Percentiles rank a stretch among this genome's conserved stretches.
Conservation (phyloP, 306 rosid species). For the Sicyos edulis region DNA sequence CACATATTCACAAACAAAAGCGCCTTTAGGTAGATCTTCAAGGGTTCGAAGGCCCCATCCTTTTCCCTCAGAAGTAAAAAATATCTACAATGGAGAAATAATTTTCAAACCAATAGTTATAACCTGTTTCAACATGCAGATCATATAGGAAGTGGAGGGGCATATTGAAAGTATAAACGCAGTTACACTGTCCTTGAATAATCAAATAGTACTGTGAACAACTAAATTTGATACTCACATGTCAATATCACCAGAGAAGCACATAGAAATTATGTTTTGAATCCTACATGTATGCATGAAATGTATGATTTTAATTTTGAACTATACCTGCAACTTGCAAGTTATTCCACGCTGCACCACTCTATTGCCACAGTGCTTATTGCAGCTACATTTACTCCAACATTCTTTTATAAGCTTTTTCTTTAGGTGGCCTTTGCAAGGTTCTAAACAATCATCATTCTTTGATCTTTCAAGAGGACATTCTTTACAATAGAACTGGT, state of each 20-base stretch:
- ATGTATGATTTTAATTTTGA: neutral
- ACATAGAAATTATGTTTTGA: neutral
- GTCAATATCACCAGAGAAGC: neutral
- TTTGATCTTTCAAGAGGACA: slow-evolving; percentile 71
- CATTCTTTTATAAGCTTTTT: slow-evolving; percentile 81
- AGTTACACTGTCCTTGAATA: neutral
- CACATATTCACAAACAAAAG: slow-evolving; percentile 79
- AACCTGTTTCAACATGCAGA: neutral
- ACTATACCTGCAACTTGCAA: slow-evolving; percentile 70
- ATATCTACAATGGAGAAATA: slow-evolving; percentile 50
- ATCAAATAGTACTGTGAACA: neutral
- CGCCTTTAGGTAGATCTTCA: slow-evolving; percentile 82
- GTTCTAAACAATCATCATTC: slow-evolving; percentile 61
- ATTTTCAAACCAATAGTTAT: neutral
- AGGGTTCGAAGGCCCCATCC: slow-evolving; percentile 95
- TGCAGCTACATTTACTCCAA: slow-evolving; percentile 93
- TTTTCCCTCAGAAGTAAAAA: slow-evolving; percentile 70
- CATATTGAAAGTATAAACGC: neutral
- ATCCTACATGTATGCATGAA: neutral
- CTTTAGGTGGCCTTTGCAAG: slow-evolving; percentile 86
- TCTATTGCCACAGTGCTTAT: slow-evolving; percentile 76
- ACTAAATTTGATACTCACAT: neutral
- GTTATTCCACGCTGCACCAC: slow-evolving; percentile 86
- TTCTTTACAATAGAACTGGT: slow-evolving; percentile 49
- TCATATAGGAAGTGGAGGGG: neutral